Percentiles rank a stretch among this genome's conserved stretches.
Evolutionary conservation across 805 yeast species (phyloP).

Genomic region (Debaryomyces tyrocola): DNA sequence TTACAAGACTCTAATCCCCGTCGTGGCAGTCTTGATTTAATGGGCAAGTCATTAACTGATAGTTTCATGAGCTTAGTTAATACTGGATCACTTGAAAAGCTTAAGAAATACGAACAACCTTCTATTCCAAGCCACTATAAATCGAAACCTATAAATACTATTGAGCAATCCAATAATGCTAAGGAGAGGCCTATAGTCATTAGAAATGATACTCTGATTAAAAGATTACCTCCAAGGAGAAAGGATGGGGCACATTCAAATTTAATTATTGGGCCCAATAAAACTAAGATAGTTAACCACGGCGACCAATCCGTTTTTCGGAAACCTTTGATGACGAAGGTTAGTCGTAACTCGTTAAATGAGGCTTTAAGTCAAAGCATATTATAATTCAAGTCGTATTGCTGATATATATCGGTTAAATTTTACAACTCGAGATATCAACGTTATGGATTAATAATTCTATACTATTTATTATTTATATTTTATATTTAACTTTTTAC

Average conservation of each 20-base stretch:
- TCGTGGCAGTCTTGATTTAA: constrained; percentile 18
- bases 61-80: constrained; percentile 26
- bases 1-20: constrained; percentile 4
- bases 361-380: constrained; percentile 41
- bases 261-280: constrained; percentile 42
- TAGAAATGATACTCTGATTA: constrained; percentile 26
- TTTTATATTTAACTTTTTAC: not conserved
- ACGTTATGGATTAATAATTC: too few species aligned
- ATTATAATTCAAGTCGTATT: constrained; percentile 6
- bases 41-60: constrained; percentile 30
- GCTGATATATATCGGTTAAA: not conserved
- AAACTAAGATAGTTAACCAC: constrained; percentile 40
- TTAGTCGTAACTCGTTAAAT: constrained; percentile 47
- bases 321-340: constrained; percentile 34
- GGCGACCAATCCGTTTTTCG: constrained; percentile 41
- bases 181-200: constrained; percentile 20
- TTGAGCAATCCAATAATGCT: constrained; percentile 1
- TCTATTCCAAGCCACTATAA: not conserved
- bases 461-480: too few species aligned
- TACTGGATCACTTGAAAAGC: not conserved
- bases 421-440: not conserved
- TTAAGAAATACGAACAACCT: not conserved
- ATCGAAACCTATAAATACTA: not conserved
- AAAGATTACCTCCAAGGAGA: constrained; percentile 30
- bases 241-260: constrained; percentile 42